Base-by-base conservation (phyloP, 2,329 filamentous ascomycete genomes). In the Neoscytalidium dimidiatum region DNA sequence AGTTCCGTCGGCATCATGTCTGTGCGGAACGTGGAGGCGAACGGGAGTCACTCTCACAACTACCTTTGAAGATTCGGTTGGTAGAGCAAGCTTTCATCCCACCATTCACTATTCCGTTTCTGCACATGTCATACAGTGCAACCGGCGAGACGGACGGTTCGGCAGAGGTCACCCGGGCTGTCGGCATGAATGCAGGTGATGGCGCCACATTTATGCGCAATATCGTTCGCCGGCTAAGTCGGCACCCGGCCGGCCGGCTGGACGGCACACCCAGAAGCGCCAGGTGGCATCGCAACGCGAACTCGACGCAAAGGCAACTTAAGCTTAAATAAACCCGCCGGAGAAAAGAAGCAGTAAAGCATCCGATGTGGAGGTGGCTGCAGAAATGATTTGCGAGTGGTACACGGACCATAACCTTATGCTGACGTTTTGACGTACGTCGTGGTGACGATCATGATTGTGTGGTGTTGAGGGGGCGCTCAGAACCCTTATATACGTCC, bases 381-480 rank as follows among this genome's bases (percentile, higher is more conserved):
- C 7, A 33, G 23, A 35, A 19, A 21, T n/a, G 53, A 44, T 44
- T 31, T 28, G 53, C 53, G 26, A 19, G 35, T n/a, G 53, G 13
- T 14, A 60, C 56, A 60, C 56, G 43, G 56, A 60, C 56, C 56
- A 46, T 48, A 60, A 58, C 56, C 41, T 60, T 60, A 60, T 60
- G n/a, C 29, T 19, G 41, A 60, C 56, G 38, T 33, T 21, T 6
- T 19, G 21, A 23, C 19, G 35, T 5, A 4, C 11, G 38, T 23
- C 8, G 7, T 46, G 26, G 56, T 23, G 56, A 60, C 33, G 56
- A 7, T 28, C 8, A 60, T 46, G 56, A 7, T 28, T 14, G 28
- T 3, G 9, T 60, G 38, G 41, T 33, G 41, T 44, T 23, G 38
- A 46, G 26, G 33, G 3, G n/a, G 49, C 28, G n/a, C 23, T 51